Percentiles rank a stretch among this genome's conserved stretches.
phyloP scores from a whole-genome alignment of 2,329 filamentous ascomycete species.

The Trichoderma sp. region DNA sequence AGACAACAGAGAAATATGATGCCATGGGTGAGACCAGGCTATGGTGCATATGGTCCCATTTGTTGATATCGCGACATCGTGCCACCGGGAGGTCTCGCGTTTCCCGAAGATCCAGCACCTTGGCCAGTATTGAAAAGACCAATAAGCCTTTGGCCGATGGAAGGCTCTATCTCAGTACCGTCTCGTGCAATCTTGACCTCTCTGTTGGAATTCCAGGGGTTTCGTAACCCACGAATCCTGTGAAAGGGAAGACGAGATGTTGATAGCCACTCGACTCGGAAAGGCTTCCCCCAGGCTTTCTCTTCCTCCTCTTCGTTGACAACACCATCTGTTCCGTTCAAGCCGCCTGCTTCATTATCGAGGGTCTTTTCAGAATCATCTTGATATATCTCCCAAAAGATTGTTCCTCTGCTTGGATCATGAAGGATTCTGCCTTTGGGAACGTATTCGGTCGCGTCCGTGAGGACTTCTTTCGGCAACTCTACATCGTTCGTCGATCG shows the following conservation, averaged over 20 bases:
- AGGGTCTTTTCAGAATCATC: conserved; percentile 48
- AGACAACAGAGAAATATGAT: neutral
- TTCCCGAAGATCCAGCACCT: conserved; percentile 36
- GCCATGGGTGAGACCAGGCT: neutral
- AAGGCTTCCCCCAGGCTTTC: conserved; percentile 80
- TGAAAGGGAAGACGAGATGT: conserved; percentile 84
- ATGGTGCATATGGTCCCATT: conserved; percentile 35
- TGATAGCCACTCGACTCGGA: conserved; percentile 86
- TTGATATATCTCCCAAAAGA: conserved; percentile 87
- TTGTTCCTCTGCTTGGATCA: conserved; percentile 88
- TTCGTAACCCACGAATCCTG: conserved; percentile 78
- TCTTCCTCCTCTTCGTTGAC: conserved; percentile 40
- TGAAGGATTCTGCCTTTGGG: conserved; percentile 87
- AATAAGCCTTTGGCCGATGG: conserved; percentile 71
- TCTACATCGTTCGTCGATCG: conserved; percentile 60
- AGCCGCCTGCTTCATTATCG: conserved; percentile 43
- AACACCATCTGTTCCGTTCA: conserved; percentile 39
- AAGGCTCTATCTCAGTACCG: conserved; percentile 87
- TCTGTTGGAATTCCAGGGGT: conserved; percentile 91
- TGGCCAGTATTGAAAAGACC: conserved; percentile 69
- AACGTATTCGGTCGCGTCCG: conserved; percentile 71
- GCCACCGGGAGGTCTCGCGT: conserved; percentile 33
- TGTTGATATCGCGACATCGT: conserved; percentile 40
- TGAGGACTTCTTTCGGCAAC: conserved; percentile 74
- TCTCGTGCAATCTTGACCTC: conserved; percentile 96